Base-by-base conservation (phyloP, 2,329 filamentous ascomycete genomes). In the Nothophaeocryptopus gaeumannii region DNA sequence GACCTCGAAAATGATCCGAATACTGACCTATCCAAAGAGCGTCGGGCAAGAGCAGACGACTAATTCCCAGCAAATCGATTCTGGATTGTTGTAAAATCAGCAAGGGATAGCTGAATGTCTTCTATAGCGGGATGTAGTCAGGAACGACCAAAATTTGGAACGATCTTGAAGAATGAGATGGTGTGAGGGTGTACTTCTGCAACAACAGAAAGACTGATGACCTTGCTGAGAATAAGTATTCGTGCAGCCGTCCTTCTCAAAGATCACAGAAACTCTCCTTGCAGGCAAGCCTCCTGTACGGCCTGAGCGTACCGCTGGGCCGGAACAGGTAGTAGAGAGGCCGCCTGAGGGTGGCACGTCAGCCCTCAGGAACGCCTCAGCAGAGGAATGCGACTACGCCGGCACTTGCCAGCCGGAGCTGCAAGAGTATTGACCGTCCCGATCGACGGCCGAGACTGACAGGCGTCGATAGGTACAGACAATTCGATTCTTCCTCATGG, bases 221-320 rank as follows among this genome's bases (percentile, higher is more conserved):
- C 56, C 61, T 63, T 61, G 57, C 58, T 50, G 56, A 55, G 55
- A 57, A 63, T 60, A 63, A 63, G 59, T 61, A 64, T 47, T 57
- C 59, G 56, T 58, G 60, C 56, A 45, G 51, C 54, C 51, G 39
- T 26, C 49, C 33, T 37, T 47, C 44, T 41, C 41, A 54, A 47
- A 50, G 49, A 48, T 49, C 45, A 47, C 45, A 44, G 46, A 49
- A 47, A 41, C 38, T 52, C 16, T 50, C 58, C 60, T 60, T 58
- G 56, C 55, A 54, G 55, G 43, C 54, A 48, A 53, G 43, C 39
- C 47, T 57, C 58, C 59, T 58, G 57, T 58, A 60, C 51, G 47
- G 51, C 53, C 47, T 50, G 43, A 54, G 43, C 40, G 46, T 55
- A 45, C 60, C 63, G 57, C 50, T 39, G 41, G 39, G 35, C 50